Percentiles rank a stretch among this genome's conserved stretches.
Conservation (phyloP, 2,329 filamentous ascomycete species). For the Fusarium goolgardi region DNA sequence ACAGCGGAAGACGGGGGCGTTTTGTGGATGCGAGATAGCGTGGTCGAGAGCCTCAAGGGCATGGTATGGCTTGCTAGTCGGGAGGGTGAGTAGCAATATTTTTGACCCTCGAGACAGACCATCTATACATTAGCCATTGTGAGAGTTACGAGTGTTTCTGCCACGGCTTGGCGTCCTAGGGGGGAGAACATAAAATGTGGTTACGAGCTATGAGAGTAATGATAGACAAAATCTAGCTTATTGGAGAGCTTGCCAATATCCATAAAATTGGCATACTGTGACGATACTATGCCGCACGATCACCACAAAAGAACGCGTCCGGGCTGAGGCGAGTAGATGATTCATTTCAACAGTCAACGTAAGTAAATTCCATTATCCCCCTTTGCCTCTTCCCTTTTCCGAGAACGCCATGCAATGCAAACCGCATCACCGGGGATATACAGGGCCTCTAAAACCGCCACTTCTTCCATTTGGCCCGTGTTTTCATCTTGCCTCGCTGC, state of each 20-base stretch:
- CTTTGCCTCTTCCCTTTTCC: constrained; percentile 49
- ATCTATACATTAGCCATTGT: background rate
- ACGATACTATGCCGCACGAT: background rate
- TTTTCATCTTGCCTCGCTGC: constrained; percentile 33
- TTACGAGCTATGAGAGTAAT: constrained; percentile 38
- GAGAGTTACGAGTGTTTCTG: background rate
- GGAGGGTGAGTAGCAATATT: constrained; percentile 48
- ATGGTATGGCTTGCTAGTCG: constrained; percentile 64
- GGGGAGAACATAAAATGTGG: constrained; percentile 22
- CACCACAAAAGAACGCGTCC: constrained; percentile 16
- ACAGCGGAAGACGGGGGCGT: constrained; percentile 49
- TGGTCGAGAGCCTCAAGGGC: constrained; percentile 67
- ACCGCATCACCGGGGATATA: constrained; percentile 53
- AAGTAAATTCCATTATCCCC: constrained; percentile 50
- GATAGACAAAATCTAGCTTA: constrained; percentile 26
- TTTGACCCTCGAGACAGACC: background rate
- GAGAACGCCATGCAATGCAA: constrained; percentile 56
- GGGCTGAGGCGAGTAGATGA: constrained; percentile 39
- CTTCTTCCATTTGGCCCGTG: constrained; percentile 33
- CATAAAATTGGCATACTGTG: background rate
- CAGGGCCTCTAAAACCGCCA: constrained; percentile 41
- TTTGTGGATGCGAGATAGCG: constrained; percentile 68
- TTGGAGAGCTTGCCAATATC: constrained; percentile 5
- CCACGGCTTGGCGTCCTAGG: background rate
- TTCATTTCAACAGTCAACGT: constrained; percentile 48